Evolutionary conservation across 2,329 filamentous ascomycete genomes (phyloP).

Genomic region (Pseudogymnoascus sp.): DNA sequence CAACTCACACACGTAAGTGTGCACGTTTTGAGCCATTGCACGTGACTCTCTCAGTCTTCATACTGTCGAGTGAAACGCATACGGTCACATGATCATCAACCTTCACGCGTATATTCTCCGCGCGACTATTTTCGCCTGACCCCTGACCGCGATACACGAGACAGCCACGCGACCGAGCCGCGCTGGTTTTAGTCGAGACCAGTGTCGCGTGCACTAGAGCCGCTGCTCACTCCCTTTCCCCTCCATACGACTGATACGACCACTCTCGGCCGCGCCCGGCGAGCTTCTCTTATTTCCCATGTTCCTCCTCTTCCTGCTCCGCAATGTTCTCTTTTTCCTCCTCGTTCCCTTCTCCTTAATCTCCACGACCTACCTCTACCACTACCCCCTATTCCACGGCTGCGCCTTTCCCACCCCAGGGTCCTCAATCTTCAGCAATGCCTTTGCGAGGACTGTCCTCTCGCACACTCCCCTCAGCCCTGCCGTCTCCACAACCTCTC

Average conservation of each 20-base stretch:
- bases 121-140: not conserved
- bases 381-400: slow-evolving; percentile 72
- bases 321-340: slow-evolving; percentile 36
- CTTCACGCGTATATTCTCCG: not conserved
- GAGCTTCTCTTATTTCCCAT: slow-evolving; percentile 17
- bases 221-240: not conserved
- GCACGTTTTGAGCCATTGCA: not conserved
- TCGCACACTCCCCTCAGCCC: slow-evolving; percentile 20
- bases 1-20: no score
- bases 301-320: slow-evolving; percentile 26
- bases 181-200: not conserved
- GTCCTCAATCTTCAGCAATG: slow-evolving; percentile 15
- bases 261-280: not conserved
- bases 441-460: slow-evolving; percentile 23
- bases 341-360: slow-evolving; percentile 58
- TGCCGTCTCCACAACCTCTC: slow-evolving; percentile 40
- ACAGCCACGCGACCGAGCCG: not conserved
- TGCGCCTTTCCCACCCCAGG: slow-evolving; percentile 63
- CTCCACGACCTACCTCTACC: slow-evolving; percentile 71
- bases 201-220: slow-evolving; percentile 3
- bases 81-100: not conserved
- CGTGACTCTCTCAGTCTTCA: not conserved
- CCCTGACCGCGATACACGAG: not conserved
- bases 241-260: not conserved
- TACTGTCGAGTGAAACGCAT: no score